Conservation (phyloP, 768 basidiomycete species). For the Mycena polygramma region DNA sequence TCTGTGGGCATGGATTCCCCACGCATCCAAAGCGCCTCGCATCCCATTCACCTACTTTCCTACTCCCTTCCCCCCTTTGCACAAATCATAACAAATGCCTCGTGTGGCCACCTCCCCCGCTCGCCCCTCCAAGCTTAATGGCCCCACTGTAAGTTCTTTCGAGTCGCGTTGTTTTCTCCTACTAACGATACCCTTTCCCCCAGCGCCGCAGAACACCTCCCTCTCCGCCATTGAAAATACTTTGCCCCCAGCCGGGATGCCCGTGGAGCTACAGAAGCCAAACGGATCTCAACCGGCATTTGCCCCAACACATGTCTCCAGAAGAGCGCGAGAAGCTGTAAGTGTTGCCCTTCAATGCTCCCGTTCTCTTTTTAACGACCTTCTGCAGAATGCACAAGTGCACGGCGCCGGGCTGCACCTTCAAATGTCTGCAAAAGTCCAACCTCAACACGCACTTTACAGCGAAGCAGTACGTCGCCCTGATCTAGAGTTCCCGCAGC, state of each 20-base stretch:
- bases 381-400: slow-evolving; percentile 15
- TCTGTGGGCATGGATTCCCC: neutral
- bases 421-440: slow-evolving; percentile 26
- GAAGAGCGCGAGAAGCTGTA: slow-evolving; percentile 14
- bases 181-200: neutral
- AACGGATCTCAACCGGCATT: slow-evolving; percentile 14
- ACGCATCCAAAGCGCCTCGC: slow-evolving; percentile 10
- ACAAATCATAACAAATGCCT: slow-evolving; percentile 13
- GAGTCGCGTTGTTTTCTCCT: neutral
- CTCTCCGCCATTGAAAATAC: slow-evolving; percentile 5
- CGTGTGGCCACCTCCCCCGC: slow-evolving; percentile 16
- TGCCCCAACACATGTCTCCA: slow-evolving; percentile 2
- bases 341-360: neutral
- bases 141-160: neutral
- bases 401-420: slow-evolving; percentile 1
- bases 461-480: slow-evolving; percentile 19
- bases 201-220: slow-evolving; percentile 27
- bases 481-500: no score
- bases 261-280: slow-evolving; percentile 19
- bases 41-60: neutral
- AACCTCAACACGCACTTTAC: slow-evolving; percentile 20
- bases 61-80: neutral
- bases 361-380: neutral
- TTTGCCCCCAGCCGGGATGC: slow-evolving; percentile 7
- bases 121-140: neutral